Percentiles rank a stretch among this genome's conserved stretches.
Conservation (phyloP, 352 stramenopile species). For the Globisporangium cystogenes region DNA sequence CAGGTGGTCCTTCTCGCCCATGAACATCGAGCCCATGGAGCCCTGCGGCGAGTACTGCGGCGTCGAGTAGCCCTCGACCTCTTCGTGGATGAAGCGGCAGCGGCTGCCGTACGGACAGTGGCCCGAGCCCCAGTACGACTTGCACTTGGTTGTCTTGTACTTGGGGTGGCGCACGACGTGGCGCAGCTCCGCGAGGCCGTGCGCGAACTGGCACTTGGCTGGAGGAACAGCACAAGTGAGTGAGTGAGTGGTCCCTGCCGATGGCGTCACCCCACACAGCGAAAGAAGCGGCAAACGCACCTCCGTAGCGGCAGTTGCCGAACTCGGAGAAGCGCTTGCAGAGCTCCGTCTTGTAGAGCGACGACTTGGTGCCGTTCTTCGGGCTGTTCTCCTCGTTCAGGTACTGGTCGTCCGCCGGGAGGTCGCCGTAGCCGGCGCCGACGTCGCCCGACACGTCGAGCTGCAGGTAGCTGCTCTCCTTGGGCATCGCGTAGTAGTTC, state of each 20-base stretch:
- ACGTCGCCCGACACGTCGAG: constrained; percentile 37
- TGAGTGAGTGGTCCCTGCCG: background rate
- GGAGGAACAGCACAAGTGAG: background rate
- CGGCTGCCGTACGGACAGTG: constrained; percentile 83
- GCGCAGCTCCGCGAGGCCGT: constrained; percentile 72
- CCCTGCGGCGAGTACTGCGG: constrained; percentile 48
- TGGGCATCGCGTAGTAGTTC: constrained; percentile 78
- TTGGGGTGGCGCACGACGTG: constrained; percentile 86
- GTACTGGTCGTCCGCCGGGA: constrained; percentile 51
- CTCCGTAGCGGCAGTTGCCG: constrained; percentile 83
- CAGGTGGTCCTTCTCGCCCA: constrained; percentile 36
- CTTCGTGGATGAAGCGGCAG: constrained; percentile 88
- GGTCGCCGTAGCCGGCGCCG: constrained; percentile 22
- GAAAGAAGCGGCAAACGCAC: constrained; percentile 13
- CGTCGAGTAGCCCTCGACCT: constrained; percentile 52
- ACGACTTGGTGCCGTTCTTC: constrained; percentile 83
- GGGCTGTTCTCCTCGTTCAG: constrained; percentile 79
- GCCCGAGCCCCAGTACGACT: constrained; percentile 87
- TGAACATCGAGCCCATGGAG: constrained; percentile 48
- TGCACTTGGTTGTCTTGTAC: constrained; percentile 92
- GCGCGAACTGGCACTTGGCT: constrained; percentile 87
- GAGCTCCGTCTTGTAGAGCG: constrained; percentile 85
- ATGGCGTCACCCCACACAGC: constrained; percentile 5
- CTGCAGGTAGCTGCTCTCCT: constrained; percentile 58
- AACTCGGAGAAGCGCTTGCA: constrained; percentile 87